phyloP scores from a whole-genome alignment of 768 basidiomycete genomes.

The Gelatoporia subvermispora region DNA sequence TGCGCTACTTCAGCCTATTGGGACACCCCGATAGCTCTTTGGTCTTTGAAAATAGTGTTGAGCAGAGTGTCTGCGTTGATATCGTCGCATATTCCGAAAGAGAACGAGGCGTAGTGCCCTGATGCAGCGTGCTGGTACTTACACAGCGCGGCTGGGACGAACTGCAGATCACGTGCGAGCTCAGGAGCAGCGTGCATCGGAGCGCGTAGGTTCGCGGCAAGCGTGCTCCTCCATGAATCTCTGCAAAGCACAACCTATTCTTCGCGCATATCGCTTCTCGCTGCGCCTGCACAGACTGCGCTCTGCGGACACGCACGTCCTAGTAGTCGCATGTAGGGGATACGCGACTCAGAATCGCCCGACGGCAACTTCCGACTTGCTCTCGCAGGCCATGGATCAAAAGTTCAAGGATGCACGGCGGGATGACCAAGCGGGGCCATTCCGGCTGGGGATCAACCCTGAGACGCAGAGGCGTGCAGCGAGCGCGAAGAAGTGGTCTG shows the following conservation, averaged over 20 bases:
- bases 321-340: conserved; percentile 10
- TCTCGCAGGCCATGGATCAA: conserved; percentile 64
- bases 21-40: too few relatives aligned
- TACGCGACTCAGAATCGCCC: conserved; percentile 45
- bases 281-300: neutral
- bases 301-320: neutral
- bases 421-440: conserved; percentile 71
- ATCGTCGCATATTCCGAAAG: too few relatives aligned
- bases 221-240: conserved; percentile 8
- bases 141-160: too few relatives aligned
- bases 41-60: too few relatives aligned
- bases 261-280: conserved; percentile 4
- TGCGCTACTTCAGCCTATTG: too few relatives aligned
- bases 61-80: too few relatives aligned
- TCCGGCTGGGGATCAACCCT: conserved; percentile 66
- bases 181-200: neutral
- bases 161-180: conserved; percentile 1
- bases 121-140: too few relatives aligned
- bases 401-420: conserved; percentile 36
- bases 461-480: conserved; percentile 47
- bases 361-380: conserved; percentile 34
- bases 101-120: too few relatives aligned
- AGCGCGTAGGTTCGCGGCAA: neutral
- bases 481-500: conserved; percentile 71
- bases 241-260: conserved; percentile 2